Percentiles rank a stretch among this genome's conserved stretches.
phyloP scores from a whole-genome alignment of 1,284 basidiomycete species.

The Cryptococcus sp. region DNA sequence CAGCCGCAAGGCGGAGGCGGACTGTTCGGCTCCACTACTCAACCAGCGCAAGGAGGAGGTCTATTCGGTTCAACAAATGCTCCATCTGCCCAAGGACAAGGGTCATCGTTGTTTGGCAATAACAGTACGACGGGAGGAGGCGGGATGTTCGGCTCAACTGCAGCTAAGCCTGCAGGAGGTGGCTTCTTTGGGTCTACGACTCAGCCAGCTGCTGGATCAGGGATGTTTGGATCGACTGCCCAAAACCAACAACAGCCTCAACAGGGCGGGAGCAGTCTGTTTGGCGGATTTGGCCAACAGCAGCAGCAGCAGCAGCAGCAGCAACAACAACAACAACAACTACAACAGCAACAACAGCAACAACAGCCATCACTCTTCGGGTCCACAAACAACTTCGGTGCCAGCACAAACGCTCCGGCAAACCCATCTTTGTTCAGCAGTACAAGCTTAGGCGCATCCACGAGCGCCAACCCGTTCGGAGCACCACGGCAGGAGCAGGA shows the following conservation, averaged over 20 bases:
- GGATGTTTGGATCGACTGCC: no score
- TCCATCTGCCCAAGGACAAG: not conserved
- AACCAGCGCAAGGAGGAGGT: slow-evolving; percentile 2
- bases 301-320: slow-evolving; percentile 4
- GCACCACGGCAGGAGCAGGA: slow-evolving; percentile 53
- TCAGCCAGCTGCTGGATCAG: no score
- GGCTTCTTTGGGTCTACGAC: no score
- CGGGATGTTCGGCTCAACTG: no score
- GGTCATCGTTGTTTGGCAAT: no score
- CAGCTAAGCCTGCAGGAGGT: no score
- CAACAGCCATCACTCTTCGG: slow-evolving; percentile 15
- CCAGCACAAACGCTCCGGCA: slow-evolving; percentile 3
- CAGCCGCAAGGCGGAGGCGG: slow-evolving; percentile 5
- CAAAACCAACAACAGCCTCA: slow-evolving; percentile 11
- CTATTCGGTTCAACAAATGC: not conserved
- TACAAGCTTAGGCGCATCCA: slow-evolving; percentile 5
- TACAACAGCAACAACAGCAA: slow-evolving; percentile 13
- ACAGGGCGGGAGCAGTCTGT: slow-evolving; percentile 8
- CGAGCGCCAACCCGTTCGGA: slow-evolving; percentile 12
- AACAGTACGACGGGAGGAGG: no score
- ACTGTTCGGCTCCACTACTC: slow-evolving; percentile 11
- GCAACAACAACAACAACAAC: slow-evolving; percentile 8
- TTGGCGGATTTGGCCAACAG: slow-evolving; percentile 15
- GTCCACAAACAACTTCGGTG: slow-evolving; percentile 1
- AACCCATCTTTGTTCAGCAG: not conserved